Evolutionary conservation across 441 rosid species (phyloP).

Genomic region (Breynia disticha): DNA sequence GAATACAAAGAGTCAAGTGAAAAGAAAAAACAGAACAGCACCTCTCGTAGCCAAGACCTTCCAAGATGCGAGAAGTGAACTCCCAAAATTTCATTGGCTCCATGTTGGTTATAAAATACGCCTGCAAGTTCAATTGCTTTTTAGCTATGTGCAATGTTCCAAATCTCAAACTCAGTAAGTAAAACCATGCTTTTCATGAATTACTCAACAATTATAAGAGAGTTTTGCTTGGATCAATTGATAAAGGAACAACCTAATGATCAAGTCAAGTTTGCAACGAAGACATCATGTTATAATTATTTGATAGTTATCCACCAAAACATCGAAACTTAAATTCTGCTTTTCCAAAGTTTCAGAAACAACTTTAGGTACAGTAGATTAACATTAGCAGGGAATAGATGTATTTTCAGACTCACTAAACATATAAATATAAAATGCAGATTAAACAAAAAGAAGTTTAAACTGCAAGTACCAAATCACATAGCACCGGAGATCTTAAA

Average conservation of each 20-base stretch:
- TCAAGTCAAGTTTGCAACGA: background rate
- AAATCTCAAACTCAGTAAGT: slow-evolving; percentile 1
- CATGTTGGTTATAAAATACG: slow-evolving; percentile 86
- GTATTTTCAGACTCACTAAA: too few species aligned
- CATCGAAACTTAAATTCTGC: background rate
- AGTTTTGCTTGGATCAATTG: background rate
- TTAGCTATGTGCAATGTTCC: slow-evolving; percentile 6
- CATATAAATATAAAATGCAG: too few species aligned
- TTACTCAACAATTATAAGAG: background rate
- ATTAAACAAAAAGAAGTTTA: background rate
- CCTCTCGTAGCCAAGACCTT: slow-evolving; percentile 95
- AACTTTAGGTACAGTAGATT: too few species aligned
- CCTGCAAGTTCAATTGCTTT: slow-evolving; percentile 36
- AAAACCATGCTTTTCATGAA: slow-evolving; percentile 1
- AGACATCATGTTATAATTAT: background rate
- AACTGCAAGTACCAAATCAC: background rate
- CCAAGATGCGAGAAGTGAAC: slow-evolving; percentile 56
- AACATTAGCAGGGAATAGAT: too few species aligned
- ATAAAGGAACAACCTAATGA: background rate
- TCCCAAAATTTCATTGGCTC: slow-evolving; percentile 93
- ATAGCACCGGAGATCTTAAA: background rate
- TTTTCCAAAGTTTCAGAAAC: slow-evolving; percentile 2
- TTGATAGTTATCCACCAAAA: background rate
- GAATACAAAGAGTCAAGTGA: background rate
- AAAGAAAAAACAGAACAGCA: slow-evolving; percentile 13